phyloP scores from a whole-genome alignment of 768 basidiomycete species.

The Tricholoma saponaceum region DNA sequence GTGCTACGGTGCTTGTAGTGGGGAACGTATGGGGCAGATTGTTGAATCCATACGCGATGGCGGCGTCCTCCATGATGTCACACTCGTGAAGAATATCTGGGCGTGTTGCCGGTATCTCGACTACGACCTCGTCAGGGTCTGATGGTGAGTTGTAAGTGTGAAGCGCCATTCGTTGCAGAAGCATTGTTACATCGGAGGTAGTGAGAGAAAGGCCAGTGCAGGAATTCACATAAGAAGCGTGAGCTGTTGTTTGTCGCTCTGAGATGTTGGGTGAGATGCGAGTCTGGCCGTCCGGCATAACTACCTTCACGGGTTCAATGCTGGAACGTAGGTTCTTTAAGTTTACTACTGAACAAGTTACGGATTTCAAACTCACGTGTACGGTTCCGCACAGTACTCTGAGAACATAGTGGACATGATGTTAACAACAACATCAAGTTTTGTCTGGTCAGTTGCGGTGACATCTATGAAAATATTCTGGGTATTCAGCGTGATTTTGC shows the following conservation, averaged over 20 bases:
- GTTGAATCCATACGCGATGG: conserved; percentile 98
- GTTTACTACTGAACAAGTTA: not conserved
- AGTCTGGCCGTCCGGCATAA: conserved; percentile 71
- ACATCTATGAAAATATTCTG: conserved; percentile 95
- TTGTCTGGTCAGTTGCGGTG: conserved; percentile 95
- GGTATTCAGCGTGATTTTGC: conserved; percentile 94
- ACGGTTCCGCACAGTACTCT: conserved; percentile 90
- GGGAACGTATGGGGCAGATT: conserved; percentile 93
- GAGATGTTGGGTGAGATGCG: conserved; percentile 81
- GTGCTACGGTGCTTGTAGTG: conserved; percentile 89
- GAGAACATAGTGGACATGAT: conserved; percentile 98
- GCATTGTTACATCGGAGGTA: conserved; percentile 57
- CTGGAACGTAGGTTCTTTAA: conserved; percentile 34
- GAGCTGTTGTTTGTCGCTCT: conserved; percentile 65
- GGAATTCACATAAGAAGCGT: conserved; percentile 90
- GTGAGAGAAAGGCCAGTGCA: conserved; percentile 84
- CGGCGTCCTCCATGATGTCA: conserved; percentile 97
- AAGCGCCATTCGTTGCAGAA: conserved; percentile 85
- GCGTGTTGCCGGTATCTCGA: conserved; percentile 88
- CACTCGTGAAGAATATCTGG: conserved; percentile 98
- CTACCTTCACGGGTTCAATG: conserved; percentile 88
- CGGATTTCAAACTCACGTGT: conserved; percentile 63
- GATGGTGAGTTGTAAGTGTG: conserved; percentile 46
- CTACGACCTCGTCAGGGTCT: conserved; percentile 63
- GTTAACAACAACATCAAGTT: conserved; percentile 92